Evolutionary conservation across 2,329 filamentous ascomycete species (phyloP), one percentile per base, ranked within the genome.

Genomic region (Colletotrichum sojae): DNA sequence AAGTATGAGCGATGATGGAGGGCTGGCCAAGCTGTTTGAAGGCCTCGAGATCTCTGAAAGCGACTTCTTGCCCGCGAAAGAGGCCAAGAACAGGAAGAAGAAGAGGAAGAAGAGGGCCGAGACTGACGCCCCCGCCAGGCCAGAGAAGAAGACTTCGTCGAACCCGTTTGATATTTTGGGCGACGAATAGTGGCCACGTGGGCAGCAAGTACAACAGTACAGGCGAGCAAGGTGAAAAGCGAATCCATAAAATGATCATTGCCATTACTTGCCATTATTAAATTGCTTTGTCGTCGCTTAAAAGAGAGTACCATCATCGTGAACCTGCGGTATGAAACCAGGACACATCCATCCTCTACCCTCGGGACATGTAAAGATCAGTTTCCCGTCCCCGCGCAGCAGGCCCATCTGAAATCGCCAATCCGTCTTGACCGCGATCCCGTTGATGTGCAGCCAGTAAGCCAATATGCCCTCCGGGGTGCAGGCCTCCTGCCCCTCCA

Each of bases 401-500:
- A 73, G 5, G 10, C 71, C 71, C 71, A 73, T 73, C 48, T 72
- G 54, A 31, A 72, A 73, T 22, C 65, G 63, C 71, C 71, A 73
- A 3, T 72, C 71, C 22, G 71, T 73, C 61, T 71, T 68, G n/a
- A 73, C 71, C 16, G 63, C 45, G n/a, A 73, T 70, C 15, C 70
- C 71, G 22, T 72, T 73, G 2, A 73, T 54, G 25, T 59, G 62
- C 13, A 73, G 64, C 71, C 71, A 73, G 22, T 73, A 73, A 16
- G 63, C 68, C 20, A 73, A 52, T 25, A 67, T 69, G 2, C 63
- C 69, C 46, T 73, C 71, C 3, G 71, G 71, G 10, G 71, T 73
- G 20, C 71, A 73, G 2, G 49, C 49, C 59, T 73, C 71, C 46
- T 69, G 56, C 4, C 64, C 71, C 6, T 62, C 45, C 2, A 58